phyloP scores from a whole-genome alignment of 495 filamentous ascomycete species.

The Hypoxylon trugodes region DNA sequence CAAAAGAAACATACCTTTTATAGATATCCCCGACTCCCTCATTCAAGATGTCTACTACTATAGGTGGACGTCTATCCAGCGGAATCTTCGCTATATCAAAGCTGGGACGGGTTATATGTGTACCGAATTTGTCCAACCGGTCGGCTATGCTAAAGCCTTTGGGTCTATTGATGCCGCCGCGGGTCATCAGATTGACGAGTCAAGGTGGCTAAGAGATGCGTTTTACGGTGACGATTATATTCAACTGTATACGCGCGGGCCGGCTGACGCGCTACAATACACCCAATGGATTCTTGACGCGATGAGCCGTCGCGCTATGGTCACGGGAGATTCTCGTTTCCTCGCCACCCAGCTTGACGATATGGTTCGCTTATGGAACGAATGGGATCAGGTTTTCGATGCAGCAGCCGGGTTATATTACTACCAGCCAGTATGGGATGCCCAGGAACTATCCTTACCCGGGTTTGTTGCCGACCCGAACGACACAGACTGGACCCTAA shows the following conservation, averaged over 20 bases:
- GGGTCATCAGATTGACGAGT: slow-evolving; percentile 57
- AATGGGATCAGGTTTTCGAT: slow-evolving; percentile 52
- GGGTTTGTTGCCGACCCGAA: slow-evolving; percentile 51
- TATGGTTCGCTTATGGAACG: slow-evolving; percentile 50
- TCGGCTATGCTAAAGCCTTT: slow-evolving; percentile 48
- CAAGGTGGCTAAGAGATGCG: slow-evolving; percentile 54
- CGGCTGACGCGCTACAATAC: slow-evolving; percentile 51
- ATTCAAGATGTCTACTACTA: slow-evolving; percentile 60
- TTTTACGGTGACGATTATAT: slow-evolving; percentile 54
- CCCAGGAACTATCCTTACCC: slow-evolving; percentile 55
- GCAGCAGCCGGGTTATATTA: slow-evolving; percentile 50
- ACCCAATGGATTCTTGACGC: slow-evolving; percentile 57
- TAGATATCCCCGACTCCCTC: slow-evolving; percentile 56
- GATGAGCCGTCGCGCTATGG: slow-evolving; percentile 48
- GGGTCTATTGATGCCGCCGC: slow-evolving; percentile 54
- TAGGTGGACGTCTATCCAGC: slow-evolving; percentile 51
- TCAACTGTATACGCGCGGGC: slow-evolving; percentile 52
- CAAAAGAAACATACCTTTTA: slow-evolving; percentile 56
- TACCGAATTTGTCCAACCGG: slow-evolving; percentile 55
- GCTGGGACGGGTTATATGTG: slow-evolving; percentile 54
- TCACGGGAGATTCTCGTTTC: slow-evolving; percentile 51
- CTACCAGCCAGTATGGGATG: slow-evolving; percentile 53
- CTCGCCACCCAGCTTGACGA: slow-evolving; percentile 50
- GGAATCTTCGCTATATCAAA: slow-evolving; percentile 52
- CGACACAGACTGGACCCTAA: slow-evolving; percentile 40